Conservation (phyloP, 2,329 filamentous ascomycete genomes). For the Penicillium olsonii region DNA sequence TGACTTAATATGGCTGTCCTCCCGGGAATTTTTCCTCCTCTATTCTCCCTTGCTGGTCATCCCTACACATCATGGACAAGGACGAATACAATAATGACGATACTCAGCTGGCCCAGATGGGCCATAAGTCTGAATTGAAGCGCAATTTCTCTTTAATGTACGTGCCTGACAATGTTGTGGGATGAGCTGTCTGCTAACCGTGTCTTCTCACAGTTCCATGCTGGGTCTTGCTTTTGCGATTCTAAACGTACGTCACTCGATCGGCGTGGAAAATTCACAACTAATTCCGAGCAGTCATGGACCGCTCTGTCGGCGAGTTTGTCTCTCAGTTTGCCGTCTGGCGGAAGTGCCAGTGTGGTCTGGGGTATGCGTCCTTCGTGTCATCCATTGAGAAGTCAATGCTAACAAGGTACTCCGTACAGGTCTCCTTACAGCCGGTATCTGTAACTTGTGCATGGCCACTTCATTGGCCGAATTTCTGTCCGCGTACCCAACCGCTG, state of each 20-base stretch:
- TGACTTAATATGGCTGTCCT: slow-evolving; percentile 4
- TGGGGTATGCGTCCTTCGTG: slow-evolving; percentile 60
- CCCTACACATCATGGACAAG: slow-evolving; percentile 15
- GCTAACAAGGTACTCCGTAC: slow-evolving; percentile 1
- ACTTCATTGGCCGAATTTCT: slow-evolving; percentile 71
- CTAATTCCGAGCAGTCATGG: slow-evolving; percentile 51
- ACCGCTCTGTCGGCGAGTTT: slow-evolving; percentile 61
- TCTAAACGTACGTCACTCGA: slow-evolving; percentile 48
- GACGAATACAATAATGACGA: slow-evolving; percentile 42
- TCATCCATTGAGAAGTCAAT: not conserved
- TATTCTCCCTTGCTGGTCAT: slow-evolving; percentile 1
- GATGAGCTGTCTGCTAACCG: slow-evolving; percentile 9
- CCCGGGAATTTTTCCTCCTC: not conserved
- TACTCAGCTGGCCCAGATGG: slow-evolving; percentile 56
- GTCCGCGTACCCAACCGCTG: slow-evolving; percentile 63
- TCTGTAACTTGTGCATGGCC: slow-evolving; percentile 71
- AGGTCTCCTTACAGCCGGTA: slow-evolving; percentile 57
- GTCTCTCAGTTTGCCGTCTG: slow-evolving; percentile 66
- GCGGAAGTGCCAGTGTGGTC: slow-evolving; percentile 69
- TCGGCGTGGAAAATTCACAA: not conserved
- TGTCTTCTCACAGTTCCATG: slow-evolving; percentile 49
- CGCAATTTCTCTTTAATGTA: slow-evolving; percentile 59
- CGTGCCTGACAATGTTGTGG: slow-evolving; percentile 10
- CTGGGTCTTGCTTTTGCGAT: slow-evolving; percentile 64
- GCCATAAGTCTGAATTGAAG: slow-evolving; percentile 60